Conservation (phyloP, 2,329 filamentous ascomycete species). For the Hawksworthiomyces lignivorus region DNA sequence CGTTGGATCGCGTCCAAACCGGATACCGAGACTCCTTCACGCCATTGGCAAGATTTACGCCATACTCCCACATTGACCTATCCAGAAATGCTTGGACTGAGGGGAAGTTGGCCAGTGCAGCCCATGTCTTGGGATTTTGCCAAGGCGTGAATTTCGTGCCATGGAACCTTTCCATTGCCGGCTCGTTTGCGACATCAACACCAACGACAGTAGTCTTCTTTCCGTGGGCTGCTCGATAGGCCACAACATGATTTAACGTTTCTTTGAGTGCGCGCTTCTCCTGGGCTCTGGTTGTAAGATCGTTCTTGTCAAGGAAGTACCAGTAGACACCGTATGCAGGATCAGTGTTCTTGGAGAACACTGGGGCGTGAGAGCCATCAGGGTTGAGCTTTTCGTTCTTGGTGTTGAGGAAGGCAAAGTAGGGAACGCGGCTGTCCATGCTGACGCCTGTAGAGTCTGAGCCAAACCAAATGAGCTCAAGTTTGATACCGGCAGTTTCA, state of each 20-base stretch:
- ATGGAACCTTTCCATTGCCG: too few species aligned
- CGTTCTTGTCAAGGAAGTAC: constrained; percentile 10
- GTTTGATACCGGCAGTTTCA: constrained; percentile 2
- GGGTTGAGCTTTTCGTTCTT: too few species aligned
- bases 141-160: too few species aligned
- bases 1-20: constrained; percentile 8
- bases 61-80: constrained; percentile 3
- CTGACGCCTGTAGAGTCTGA: constrained; percentile 6
- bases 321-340: constrained; percentile 9
- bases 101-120: constrained; percentile 1
- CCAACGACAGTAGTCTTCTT: too few species aligned
- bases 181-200: too few species aligned
- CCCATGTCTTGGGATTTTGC: constrained; percentile 9
- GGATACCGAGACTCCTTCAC: constrained; percentile 10
- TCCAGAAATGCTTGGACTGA: constrained; percentile 4
- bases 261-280: constrained; percentile 7
- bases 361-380: background rate
- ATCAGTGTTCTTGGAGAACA: constrained; percentile 6
- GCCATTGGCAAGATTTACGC: constrained; percentile 7
- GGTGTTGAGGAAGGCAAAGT: background rate
- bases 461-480: constrained; percentile 8
- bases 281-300: background rate
- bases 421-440: constrained; percentile 7
- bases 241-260: constrained; percentile 8
- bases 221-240: too few species aligned